Evolutionary conservation across 805 yeast species (phyloP), one percentile per base, ranked within the genome.

Genomic region (Nakazawaea wyomingensis): DNA sequence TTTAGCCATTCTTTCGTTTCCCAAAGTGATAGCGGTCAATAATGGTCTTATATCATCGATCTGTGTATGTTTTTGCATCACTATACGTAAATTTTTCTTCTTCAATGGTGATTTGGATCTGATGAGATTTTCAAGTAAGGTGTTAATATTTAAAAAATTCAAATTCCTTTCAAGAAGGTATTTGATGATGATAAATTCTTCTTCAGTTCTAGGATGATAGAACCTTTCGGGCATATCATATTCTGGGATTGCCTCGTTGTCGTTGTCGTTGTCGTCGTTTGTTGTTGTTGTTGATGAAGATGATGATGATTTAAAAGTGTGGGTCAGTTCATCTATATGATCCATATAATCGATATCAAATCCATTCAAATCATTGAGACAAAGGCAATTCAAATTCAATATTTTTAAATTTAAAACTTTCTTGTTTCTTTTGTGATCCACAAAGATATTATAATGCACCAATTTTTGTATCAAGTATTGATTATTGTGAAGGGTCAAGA

Each of bases 141-240:
- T 16, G 20, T 24, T 17, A 14, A 35, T 4, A 21, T 34, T 19
- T 4, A 20, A 11, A 9, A 14, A 14, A 6, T 35, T 35, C 20
- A 35, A 14, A 35, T 35, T 35, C 20, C 16, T 24, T 7, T 14
- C 9, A 24, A 14, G 20, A 14, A 35, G 24, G 7, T 24, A 24
- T 16, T 26, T 13, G 9, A 35, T 35, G 30, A 35, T 24, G 7
- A 9, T n/a, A 6, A 35, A 16, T 14, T 35, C 20, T 4, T 35
- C 20, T 10, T 24, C 30, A 13, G 30, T 24, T 4, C n/a, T 13
- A 8, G 14, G 16, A 8, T 22, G 13, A 16, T 35, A 35, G 17
- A 24, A 35, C n/a, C 38, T 35, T 6, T 6, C 18, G 4, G 38
- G 38, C 10, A 35, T 4, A 35, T 35, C 38, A 24, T 34, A 20